Percentiles rank a stretch among this genome's conserved stretches.
Evolutionary conservation across 164 flowering plant species (phyloP).

Genomic region (Kingdonia uniflora): DNA sequence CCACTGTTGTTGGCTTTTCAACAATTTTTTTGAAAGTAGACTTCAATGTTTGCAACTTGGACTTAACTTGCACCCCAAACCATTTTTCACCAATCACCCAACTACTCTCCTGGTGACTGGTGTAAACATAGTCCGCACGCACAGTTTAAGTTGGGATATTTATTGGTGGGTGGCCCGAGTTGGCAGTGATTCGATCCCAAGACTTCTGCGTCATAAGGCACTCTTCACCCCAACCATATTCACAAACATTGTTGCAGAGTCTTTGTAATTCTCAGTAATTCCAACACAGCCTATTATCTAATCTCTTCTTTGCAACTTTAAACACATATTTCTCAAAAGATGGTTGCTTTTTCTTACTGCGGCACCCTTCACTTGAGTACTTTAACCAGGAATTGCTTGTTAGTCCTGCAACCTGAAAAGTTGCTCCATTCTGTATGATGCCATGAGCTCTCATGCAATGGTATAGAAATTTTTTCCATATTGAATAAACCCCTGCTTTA

Average conservation of each 20-base stretch:
- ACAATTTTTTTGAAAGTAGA: constrained; percentile 15
- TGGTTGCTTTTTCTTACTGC: constrained; percentile 56
- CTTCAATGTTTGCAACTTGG: constrained; percentile 41
- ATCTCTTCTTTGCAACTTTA: constrained; percentile 91
- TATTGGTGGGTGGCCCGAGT: too few species aligned
- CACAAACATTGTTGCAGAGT: constrained; percentile 81
- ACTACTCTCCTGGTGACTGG: too few species aligned
- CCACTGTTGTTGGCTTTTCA: constrained; percentile 26
- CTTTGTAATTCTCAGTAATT: constrained; percentile 81
- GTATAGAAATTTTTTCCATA: constrained; percentile 68
- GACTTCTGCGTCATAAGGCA: too few species aligned
- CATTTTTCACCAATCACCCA: too few species aligned
- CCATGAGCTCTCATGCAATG: constrained; percentile 64
- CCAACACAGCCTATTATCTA: constrained; percentile 94
- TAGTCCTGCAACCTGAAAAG: constrained; percentile 97
- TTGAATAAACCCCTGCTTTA: constrained; percentile 42
- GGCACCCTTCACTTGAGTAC: constrained; percentile 74
- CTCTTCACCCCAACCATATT: constrained; percentile 92
- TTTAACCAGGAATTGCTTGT: constrained; percentile 76
- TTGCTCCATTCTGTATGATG: constrained; percentile 89
- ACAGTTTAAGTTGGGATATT: too few species aligned
- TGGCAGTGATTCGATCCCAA: too few species aligned
- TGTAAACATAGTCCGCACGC: too few species aligned
- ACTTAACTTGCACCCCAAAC: constrained; percentile 74
- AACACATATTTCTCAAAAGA: constrained; percentile 73